Conservation (phyloP, 257 asterid species). For the Solanum tarapatanum region DNA sequence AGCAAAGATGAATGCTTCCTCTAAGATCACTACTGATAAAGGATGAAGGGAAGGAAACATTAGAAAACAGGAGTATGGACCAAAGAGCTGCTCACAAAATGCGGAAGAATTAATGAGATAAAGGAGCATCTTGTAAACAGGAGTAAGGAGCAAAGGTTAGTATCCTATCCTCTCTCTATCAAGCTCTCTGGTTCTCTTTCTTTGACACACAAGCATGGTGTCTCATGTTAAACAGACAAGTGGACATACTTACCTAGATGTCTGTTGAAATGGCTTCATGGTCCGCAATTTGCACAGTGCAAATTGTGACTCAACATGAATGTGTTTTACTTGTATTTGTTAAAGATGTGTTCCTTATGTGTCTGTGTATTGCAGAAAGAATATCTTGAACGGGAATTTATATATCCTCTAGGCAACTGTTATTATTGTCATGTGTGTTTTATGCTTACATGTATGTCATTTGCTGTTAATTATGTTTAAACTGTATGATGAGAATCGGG, state of each 20-base stretch:
- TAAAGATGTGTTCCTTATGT: background rate
- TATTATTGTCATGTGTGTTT: background rate
- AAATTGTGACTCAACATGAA: background rate
- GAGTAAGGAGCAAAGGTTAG: constrained; percentile 64
- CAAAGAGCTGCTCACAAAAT: constrained; percentile 64
- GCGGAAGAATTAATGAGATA: constrained; percentile 51
- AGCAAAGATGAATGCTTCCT: constrained; percentile 39
- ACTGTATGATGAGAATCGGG: too few species aligned
- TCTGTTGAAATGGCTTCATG: background rate
- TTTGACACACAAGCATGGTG: background rate
- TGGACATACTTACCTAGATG: background rate
- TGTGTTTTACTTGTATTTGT: background rate
- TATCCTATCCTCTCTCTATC: constrained; percentile 8
- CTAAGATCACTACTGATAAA: constrained; percentile 60
- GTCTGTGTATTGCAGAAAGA: constrained; percentile 43
- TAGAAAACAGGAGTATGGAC: constrained; percentile 49
- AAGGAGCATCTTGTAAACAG: constrained; percentile 56
- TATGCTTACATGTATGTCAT: background rate
- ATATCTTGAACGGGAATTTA: constrained; percentile 44
- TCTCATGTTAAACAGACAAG: background rate
- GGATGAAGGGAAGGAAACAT: constrained; percentile 57
- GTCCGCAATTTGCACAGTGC: background rate
- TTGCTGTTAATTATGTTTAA: background rate
- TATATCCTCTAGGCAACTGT: background rate
- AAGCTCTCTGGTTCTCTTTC: background rate